Base-by-base conservation (phyloP, 2,329 filamentous ascomycete species). In the Tolypocladium inflatum region DNA sequence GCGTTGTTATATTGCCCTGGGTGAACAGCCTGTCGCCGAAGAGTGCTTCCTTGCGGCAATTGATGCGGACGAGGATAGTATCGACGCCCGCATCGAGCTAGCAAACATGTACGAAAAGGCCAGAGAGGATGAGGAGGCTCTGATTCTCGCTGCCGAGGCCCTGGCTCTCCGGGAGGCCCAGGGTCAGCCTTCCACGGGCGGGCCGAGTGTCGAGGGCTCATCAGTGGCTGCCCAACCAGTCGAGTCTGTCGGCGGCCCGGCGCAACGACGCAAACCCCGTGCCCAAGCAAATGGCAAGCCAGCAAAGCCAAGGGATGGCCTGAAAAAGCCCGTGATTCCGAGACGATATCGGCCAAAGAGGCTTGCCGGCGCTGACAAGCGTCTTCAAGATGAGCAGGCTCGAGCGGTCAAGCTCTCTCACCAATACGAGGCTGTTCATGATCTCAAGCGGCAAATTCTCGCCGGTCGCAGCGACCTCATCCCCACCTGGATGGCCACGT, bases 71-170 rank as follows among this genome's bases (percentile, higher is more conserved):
- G 77, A 85, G 51, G 78, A 84, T 45, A 86, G 88, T 59, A 85
- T 93, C 54, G 87, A 91, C 61, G 89, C 90, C 43, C 86, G 90
- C 43, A 84, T 89, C 37, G 84, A 90, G 65, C 78, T 97, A 11
- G 90, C 90, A 15, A 91, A 89, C 65, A 84, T 97, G 71, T 96
- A 95, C 67, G 90, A 95, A 69, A 84, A 81, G 62, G 81, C 82
- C 51, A 86, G 86, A 61, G 84, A 87, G 73, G 85, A 82, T 26
- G 88, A 91, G 65, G 85, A 90, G 66, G 91, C 91, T 1, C 83
- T 91, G 59, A 85, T 88, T 59, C 82, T 91, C 55, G 84, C 90
- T 54, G 88, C 87, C 39, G 88, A 95, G 68, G 86, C 90, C 10
- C 81, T 93, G 64, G 78, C 83, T 38, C 75, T 91, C 26, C 81